Percentiles rank a stretch among this genome's conserved stretches.
phyloP scores from a whole-genome alignment of 1,139 yeast genomes.

The Pichia sp. region DNA sequence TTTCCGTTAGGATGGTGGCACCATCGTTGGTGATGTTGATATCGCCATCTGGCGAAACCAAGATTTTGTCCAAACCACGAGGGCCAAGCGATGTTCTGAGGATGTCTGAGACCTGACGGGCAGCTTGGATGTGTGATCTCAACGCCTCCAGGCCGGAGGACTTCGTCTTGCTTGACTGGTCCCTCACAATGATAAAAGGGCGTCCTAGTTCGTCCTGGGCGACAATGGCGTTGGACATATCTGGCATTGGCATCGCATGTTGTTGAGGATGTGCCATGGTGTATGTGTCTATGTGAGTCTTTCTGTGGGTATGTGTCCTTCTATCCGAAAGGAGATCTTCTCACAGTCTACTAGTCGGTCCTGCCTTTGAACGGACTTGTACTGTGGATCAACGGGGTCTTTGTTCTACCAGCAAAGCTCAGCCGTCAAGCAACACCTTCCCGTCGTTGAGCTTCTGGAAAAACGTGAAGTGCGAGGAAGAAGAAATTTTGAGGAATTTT shows the following conservation, averaged over 20 bases:
- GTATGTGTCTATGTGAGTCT: background rate
- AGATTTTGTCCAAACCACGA: constrained; percentile 94
- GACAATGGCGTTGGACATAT: constrained; percentile 93
- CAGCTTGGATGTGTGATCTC: constrained; percentile 91
- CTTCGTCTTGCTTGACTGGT: constrained; percentile 91
- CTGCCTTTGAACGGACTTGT: background rate
- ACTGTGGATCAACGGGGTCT: background rate
- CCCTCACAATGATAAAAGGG: constrained; percentile 95
- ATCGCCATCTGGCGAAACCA: constrained; percentile 91
- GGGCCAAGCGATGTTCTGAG: constrained; percentile 94
- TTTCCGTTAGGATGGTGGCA: constrained; percentile 91
- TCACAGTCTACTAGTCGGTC: background rate
- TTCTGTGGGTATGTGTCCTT: background rate
- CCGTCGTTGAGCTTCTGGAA: background rate
- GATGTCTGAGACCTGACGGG: constrained; percentile 90
- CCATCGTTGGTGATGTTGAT: constrained; percentile 98
- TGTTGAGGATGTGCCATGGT: constrained; percentile 30
- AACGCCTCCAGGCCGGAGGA: constrained; percentile 94
- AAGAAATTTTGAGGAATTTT: background rate
- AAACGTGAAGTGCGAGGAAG: background rate
- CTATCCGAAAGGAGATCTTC: background rate
- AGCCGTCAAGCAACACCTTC: background rate
- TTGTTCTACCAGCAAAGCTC: background rate
- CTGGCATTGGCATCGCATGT: constrained; percentile 68
- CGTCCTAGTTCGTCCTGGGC: constrained; percentile 99